Conservation (phyloP, 163 green algal species). For the Smithsoniella earleae region DNA sequence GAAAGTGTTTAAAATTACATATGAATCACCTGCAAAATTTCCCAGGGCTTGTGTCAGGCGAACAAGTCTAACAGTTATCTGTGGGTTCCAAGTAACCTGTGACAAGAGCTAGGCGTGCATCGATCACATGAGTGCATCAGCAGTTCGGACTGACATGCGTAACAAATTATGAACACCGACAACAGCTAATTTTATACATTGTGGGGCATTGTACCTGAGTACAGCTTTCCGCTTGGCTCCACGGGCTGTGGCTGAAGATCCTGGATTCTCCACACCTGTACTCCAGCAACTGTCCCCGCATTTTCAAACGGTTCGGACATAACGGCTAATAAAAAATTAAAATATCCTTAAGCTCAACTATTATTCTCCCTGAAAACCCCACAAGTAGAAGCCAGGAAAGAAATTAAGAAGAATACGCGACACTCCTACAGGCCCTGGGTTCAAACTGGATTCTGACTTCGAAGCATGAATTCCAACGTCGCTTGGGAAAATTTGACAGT, state of each 20-base stretch:
- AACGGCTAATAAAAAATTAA: too few relatives aligned
- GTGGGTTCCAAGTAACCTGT: not conserved
- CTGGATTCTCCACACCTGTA: not conserved
- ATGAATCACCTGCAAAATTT: slow-evolving; percentile 19
- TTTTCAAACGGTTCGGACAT: slow-evolving; percentile 22
- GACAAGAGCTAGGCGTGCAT: not conserved
- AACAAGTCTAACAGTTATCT: too few relatives aligned
- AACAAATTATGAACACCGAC: not conserved
- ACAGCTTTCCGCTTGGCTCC: not conserved
- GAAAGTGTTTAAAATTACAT: slow-evolving; percentile 1
- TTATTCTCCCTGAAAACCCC: too few relatives aligned
- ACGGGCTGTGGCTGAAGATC: not conserved
- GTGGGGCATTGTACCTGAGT: not conserved
- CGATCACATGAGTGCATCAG: not conserved
- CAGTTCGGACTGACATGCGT: not conserved
- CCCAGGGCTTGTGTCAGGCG: too few relatives aligned
- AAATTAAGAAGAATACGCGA: too few relatives aligned
- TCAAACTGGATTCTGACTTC: too few relatives aligned
- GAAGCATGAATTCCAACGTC: too few relatives aligned
- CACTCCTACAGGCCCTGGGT: too few relatives aligned
- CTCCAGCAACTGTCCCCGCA: not conserved
- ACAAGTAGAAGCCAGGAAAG: too few relatives aligned
- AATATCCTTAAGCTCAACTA: too few relatives aligned
- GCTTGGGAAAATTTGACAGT: too few relatives aligned
- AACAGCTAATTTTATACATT: not conserved